These are phyloP conservation scores for Vitis hybrid DNA, from an alignment of 177 flowering plant species.

Conservation along the genomic window DNA sequence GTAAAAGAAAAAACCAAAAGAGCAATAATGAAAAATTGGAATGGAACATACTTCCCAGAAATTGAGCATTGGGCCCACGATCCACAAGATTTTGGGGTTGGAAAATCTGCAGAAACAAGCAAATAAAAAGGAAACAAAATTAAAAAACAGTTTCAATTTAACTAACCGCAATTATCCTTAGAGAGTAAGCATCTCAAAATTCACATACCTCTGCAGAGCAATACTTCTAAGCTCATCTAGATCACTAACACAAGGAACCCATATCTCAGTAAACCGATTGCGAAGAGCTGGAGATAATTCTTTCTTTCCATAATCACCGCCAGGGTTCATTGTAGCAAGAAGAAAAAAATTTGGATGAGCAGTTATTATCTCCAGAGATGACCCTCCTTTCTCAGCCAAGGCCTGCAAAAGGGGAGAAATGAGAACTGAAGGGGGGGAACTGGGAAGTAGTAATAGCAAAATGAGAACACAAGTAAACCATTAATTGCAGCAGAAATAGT, in stretches of 20 bases:
- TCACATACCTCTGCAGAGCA: slow-evolving; percentile 59
- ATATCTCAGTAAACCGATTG: slow-evolving; percentile 94
- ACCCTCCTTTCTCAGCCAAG: slow-evolving; percentile 96
- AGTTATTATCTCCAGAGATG: slow-evolving; percentile 56
- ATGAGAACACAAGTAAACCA: neutral
- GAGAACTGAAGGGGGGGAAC: neutral
- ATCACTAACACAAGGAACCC: slow-evolving; percentile 85
- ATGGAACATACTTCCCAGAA: slow-evolving; percentile 73
- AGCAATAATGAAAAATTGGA: neutral
- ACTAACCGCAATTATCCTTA: neutral
- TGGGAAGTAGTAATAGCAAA: neutral
- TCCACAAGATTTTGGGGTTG: slow-evolving; percentile 28
- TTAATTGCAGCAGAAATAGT: neutral
- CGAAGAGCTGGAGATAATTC: slow-evolving; percentile 98
- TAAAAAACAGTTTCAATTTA: neutral
- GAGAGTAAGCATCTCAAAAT: neutral
- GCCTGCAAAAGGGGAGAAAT: slow-evolving; percentile 44
- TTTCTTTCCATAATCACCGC: slow-evolving; percentile 98
- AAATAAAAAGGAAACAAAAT: neutral
- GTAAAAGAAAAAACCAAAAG: neutral
- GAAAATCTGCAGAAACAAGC: slow-evolving; percentile 46
- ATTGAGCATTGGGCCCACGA: slow-evolving; percentile 58
- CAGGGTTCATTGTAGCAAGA: slow-evolving; percentile 99
- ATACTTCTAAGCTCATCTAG: slow-evolving; percentile 68
- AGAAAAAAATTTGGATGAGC: slow-evolving; percentile 77